A percentile compares a stretch with the other conserved stretches of the same genome.
Conservation (phyloP, 176 grass and related monocot species). For the Aegilops bicornis region DNA sequence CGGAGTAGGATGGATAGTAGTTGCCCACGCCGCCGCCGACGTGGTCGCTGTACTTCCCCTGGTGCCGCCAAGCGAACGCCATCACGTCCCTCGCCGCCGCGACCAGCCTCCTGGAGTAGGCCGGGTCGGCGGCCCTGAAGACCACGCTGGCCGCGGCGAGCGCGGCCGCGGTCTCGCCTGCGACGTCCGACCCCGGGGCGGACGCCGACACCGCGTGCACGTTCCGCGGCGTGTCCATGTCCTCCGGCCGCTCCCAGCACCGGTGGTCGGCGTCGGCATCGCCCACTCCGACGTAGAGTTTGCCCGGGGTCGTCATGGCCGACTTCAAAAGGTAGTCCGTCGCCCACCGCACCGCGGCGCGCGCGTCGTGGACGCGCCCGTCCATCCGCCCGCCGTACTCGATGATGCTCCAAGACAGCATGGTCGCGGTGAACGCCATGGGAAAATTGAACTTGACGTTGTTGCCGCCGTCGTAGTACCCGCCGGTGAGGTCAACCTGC, state of each 20-base stretch:
- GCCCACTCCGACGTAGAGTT: constrained; percentile 82
- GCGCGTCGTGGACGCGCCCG: constrained; percentile 25
- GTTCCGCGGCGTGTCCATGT: constrained; percentile 75
- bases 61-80: constrained; percentile 48
- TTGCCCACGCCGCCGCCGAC: constrained; percentile 44
- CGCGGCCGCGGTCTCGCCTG: constrained; percentile 72
- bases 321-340: constrained; percentile 85
- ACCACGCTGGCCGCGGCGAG: constrained; percentile 60
- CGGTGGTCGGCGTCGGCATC: constrained; percentile 72
- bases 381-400: constrained; percentile 62
- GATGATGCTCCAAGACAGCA: constrained; percentile 72
- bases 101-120: constrained; percentile 43
- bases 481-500: constrained; percentile 75
- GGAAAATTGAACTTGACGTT: constrained; percentile 87
- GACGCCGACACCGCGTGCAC: constrained; percentile 62
- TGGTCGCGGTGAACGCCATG: constrained; percentile 76
- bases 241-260: constrained; percentile 85
- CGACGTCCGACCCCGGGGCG: constrained; percentile 68
- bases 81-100: constrained; percentile 49
- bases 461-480: constrained; percentile 95
- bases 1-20: constrained; percentile 76
- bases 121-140: constrained; percentile 33
- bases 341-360: constrained; percentile 65
- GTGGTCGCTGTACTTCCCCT: constrained; percentile 62
- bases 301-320: constrained; percentile 42